phyloP scores from a whole-genome alignment of 208 protist genomes.

The Trypanosoma platydactyli region DNA sequence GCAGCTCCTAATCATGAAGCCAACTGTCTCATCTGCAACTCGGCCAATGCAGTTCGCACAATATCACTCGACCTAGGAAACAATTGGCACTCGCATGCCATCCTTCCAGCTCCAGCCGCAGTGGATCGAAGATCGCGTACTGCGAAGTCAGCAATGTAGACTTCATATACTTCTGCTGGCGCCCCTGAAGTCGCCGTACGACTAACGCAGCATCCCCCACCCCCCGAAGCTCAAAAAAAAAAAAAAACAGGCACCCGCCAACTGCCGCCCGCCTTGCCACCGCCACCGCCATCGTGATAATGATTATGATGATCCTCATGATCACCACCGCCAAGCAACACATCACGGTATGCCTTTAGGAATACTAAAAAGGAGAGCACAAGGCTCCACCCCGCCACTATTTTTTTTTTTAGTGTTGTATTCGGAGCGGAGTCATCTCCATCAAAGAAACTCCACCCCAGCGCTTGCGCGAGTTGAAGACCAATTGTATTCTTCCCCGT shows the following conservation, averaged over 20 bases:
- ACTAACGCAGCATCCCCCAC: conserved; percentile 36
- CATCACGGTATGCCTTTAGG: conserved; percentile 53
- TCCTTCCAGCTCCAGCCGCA: conserved; percentile 34
- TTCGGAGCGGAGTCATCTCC: conserved; percentile 73
- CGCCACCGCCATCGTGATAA: too few species aligned
- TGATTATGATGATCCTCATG: too few species aligned
- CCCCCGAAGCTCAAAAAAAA: conserved; percentile 72
- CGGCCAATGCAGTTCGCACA: conserved; percentile 27
- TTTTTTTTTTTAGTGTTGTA: conserved; percentile 68
- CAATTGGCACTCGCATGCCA: conserved; percentile 37
- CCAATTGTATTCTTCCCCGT: conserved; percentile 81
- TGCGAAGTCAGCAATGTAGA: conserved; percentile 59
- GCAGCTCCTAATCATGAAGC: background rate
- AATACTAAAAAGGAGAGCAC: conserved; percentile 76
- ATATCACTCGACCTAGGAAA: conserved; percentile 22
- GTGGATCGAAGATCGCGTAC: conserved; percentile 48
- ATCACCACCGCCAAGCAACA: too few species aligned
- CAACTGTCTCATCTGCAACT: conserved; percentile 16
- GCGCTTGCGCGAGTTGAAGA: conserved; percentile 33
- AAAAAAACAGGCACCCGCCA: conserved; percentile 30
- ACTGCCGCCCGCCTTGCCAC: conserved; percentile 8
- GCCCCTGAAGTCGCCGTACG: conserved; percentile 33
- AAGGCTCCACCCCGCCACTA: conserved; percentile 27
- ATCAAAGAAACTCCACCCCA: conserved; percentile 57
- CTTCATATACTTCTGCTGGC: conserved; percentile 71